Base-by-base conservation (phyloP, 2,329 filamentous ascomycete species). In the Talaromyces sp. region DNA sequence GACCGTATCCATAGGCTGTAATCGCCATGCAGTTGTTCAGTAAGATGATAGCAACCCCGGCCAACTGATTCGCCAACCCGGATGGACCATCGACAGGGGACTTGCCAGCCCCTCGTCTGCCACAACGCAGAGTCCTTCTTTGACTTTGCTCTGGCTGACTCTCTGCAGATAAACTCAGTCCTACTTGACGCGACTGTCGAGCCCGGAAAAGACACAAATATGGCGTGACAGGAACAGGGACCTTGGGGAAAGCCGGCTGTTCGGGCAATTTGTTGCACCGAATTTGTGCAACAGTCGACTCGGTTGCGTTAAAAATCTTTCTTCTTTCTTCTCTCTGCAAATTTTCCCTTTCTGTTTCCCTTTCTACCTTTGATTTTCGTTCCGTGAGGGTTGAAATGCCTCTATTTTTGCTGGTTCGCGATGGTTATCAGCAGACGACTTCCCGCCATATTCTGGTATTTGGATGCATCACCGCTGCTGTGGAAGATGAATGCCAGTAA, bases 211-310 rank as follows among this genome's bases (percentile, higher is more conserved):
- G 19, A n/a, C 7, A 17, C 9, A 9, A 24, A 11, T 1, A 46
- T 46, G 9, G 43, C 21, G 43, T 46, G 43, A 24, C 43, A 46
- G 21, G 43, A 19, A 24, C 43, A 46, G 21, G 43, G 43, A 46
- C 43, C 43, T 46, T 46, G 43, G 43, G 43, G 43, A 19, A 46
- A 19, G 19, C 41, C 17, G 38, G 41, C 19, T 21, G 38, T 46
- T 54, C 59, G 59, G 59, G 50, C 54, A 60, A 60, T 60, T 60
- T 19, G 29, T 53, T 56, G 46, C 38, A 56, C 58, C 58, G 58
- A 51, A 17, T 31, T 31, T 43, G 26, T 4, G 21, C 43, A 54
- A 31, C 32, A 35, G 14, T n/a, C 35, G 14, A 38, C 35, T 7
- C 5, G 14, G 14, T 38, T 2, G 35, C 17, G 14, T 38, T n/a